These are phyloP conservation scores for Epichloe hybrida DNA, from an alignment of 2,329 filamentous ascomycete species.

Conservation along the genomic window DNA sequence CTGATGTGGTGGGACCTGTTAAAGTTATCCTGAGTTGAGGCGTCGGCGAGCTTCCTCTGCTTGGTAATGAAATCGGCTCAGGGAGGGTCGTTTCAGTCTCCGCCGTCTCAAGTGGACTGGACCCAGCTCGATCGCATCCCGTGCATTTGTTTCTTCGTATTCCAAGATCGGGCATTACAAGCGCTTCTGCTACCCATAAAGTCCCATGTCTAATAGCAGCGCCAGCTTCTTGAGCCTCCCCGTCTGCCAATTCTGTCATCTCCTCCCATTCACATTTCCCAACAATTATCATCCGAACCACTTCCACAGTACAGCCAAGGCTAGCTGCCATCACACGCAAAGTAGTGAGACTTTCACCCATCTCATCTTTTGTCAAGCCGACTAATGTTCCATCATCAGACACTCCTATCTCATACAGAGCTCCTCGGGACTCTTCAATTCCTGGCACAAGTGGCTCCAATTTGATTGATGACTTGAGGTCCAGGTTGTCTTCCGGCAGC, in stretches of 20 bases:
- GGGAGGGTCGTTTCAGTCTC: background rate
- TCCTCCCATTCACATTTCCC: constrained; percentile 66
- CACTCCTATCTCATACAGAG: constrained; percentile 91
- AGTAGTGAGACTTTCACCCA: constrained; percentile 80
- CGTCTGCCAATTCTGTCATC: constrained; percentile 17
- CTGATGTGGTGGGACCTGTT: constrained; percentile 77
- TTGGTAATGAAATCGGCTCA: constrained; percentile 15
- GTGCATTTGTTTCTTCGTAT: constrained; percentile 9
- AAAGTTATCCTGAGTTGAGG: constrained; percentile 78
- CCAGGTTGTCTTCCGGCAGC: constrained; percentile 48
- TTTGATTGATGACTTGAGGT: constrained; percentile 31
- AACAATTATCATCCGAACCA: constrained; percentile 70
- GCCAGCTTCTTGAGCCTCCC: constrained; percentile 11
- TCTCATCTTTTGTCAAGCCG: constrained; percentile 76
- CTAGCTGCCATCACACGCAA: constrained; percentile 84
- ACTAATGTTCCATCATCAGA: constrained; percentile 87
- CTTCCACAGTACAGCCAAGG: constrained; percentile 71
- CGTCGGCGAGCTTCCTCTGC: constrained; percentile 37
- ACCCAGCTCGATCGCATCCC: background rate
- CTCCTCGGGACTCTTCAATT: constrained; percentile 83
- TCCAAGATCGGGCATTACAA: constrained; percentile 63
- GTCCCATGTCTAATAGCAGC: constrained; percentile 29
- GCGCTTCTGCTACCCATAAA: constrained; percentile 79
- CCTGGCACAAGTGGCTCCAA: constrained; percentile 55
- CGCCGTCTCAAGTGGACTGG: background rate